phyloP scores from a whole-genome alignment of 192 early-diverging fungal genomes.

The Haplosporangium gracile region DNA sequence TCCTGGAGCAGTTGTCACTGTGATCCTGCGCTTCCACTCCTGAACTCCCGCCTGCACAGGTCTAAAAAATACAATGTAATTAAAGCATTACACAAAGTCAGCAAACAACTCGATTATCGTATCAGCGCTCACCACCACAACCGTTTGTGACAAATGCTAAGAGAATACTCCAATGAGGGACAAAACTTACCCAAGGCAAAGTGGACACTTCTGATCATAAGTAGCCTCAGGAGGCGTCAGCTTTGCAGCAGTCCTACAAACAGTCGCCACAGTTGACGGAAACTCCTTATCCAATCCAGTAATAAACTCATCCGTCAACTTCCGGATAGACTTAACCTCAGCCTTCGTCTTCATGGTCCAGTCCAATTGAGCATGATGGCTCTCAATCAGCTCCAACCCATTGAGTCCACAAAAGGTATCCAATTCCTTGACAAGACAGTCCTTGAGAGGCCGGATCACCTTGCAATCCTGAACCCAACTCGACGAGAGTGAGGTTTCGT shows the following conservation, averaged over 20 bases:
- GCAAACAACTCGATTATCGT: not conserved
- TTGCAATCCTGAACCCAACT: conserved; percentile 68
- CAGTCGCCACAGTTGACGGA: conserved; percentile 87
- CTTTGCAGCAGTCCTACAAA: conserved; percentile 85
- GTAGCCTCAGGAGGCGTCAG: conserved; percentile 69
- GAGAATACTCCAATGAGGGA: too few species aligned
- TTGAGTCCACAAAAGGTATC: conserved; percentile 74
- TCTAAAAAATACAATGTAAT: conserved; percentile 31
- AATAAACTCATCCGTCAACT: conserved; percentile 84
- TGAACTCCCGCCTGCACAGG: conserved; percentile 60
- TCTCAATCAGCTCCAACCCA: conserved; percentile 24
- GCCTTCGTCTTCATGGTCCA: conserved; percentile 42
- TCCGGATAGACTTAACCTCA: conserved; percentile 63
- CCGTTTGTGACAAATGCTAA: not conserved
- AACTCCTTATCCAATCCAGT: conserved; percentile 83
- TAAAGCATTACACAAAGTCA: not conserved
- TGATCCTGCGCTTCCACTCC: conserved; percentile 66
- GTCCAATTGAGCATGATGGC: conserved; percentile 30
- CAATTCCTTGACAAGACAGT: conserved; percentile 84
- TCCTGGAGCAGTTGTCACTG: conserved; percentile 53
- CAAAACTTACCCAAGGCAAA: conserved; percentile 75
- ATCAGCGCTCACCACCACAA: not conserved
- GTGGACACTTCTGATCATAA: conserved; percentile 65
- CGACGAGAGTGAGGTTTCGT: conserved; percentile 76
- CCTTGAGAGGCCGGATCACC: conserved; percentile 84